Conservation (phyloP, 2,329 filamentous ascomycete species). For the Colletotrichum godetiae region DNA sequence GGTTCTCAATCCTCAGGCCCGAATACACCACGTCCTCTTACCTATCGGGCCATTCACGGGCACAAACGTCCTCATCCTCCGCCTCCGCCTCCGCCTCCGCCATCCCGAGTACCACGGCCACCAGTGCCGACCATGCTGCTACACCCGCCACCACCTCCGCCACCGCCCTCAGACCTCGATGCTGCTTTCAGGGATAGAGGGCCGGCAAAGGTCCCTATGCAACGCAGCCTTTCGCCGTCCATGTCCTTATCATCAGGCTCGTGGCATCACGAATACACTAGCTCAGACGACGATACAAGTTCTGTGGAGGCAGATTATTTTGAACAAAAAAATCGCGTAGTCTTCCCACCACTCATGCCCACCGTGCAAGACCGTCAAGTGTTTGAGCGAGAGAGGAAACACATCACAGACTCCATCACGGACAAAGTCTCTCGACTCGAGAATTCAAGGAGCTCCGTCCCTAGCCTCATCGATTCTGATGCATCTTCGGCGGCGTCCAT, state of each 20-base stretch:
- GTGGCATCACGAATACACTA: conserved; percentile 11
- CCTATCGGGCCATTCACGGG: background rate
- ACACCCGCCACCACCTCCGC: background rate
- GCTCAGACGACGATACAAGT: conserved; percentile 17
- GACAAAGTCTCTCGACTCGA: conserved; percentile 48
- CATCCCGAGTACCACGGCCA: background rate
- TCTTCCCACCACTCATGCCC: conserved; percentile 33
- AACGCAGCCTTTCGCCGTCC: background rate
- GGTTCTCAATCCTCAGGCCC: background rate
- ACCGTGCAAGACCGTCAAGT: conserved; percentile 16
- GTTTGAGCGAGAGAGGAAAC: conserved; percentile 1
- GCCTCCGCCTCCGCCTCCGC: background rate
- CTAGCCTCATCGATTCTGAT: conserved; percentile 20
- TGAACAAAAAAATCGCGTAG: conserved; percentile 15
- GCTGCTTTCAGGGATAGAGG: background rate
- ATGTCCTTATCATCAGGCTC: conserved; percentile 9
- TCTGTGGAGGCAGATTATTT: conserved; percentile 20
- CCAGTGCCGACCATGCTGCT: background rate
- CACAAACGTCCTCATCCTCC: background rate
- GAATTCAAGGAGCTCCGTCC: conserved; percentile 39
- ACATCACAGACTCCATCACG: conserved; percentile 45
- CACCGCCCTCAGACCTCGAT: background rate
- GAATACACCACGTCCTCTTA: background rate
- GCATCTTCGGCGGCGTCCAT: conserved; percentile 22
- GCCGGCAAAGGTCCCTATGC: background rate